Conservation (phyloP, 805 yeast species). For the Hemisphaericaspora nanyangensis region DNA sequence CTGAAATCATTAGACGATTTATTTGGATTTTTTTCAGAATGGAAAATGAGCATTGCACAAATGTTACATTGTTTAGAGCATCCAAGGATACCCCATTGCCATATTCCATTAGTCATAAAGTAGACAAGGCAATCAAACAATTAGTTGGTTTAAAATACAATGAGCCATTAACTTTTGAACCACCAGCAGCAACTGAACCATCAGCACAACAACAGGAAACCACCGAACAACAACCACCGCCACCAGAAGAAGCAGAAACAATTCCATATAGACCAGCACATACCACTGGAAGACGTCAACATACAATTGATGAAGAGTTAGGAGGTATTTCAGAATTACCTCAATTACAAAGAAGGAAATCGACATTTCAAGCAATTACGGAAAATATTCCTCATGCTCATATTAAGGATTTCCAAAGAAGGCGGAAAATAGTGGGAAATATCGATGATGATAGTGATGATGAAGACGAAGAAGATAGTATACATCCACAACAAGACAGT, state of each 20-base stretch:
- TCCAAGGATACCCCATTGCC: slow-evolving; percentile 86
- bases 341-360: slow-evolving; percentile 15
- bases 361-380: slow-evolving; percentile 43
- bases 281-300: neutral
- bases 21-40: slow-evolving; percentile 90
- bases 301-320: neutral
- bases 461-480: slow-evolving; percentile 19
- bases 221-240: neutral
- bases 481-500: no score
- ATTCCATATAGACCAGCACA: neutral
- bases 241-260: neutral
- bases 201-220: neutral
- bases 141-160: slow-evolving; percentile 32
- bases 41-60: slow-evolving; percentile 94
- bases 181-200: neutral
- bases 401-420: slow-evolving; percentile 79
- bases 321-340: slow-evolving; percentile 5
- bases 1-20: slow-evolving; percentile 79
- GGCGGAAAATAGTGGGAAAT: slow-evolving; percentile 33
- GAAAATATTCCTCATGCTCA: slow-evolving; percentile 70
- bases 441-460: slow-evolving; percentile 36
- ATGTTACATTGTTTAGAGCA: slow-evolving; percentile 80
- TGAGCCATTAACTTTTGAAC: neutral
- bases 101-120: slow-evolving; percentile 44
- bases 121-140: slow-evolving; percentile 33